Base-by-base conservation (phyloP, 2,329 filamentous ascomycete species). In the Epichloe hybrida region DNA sequence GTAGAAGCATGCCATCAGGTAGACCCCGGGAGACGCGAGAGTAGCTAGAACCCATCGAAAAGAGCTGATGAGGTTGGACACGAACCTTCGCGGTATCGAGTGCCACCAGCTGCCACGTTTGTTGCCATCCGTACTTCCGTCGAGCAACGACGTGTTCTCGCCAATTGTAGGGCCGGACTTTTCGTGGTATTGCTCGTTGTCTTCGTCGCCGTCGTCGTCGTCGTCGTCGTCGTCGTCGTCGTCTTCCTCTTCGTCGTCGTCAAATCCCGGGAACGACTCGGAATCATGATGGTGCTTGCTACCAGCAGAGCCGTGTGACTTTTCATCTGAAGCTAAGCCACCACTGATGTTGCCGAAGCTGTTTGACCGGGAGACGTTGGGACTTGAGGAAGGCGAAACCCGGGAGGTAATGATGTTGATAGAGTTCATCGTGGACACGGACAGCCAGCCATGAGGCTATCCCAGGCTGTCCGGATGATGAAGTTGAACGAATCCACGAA, bases 361-460 rank as follows among this genome's bases (percentile, higher is more conserved):
- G 65, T 81, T 82, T 55, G 78, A 77, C 64, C 79, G 75, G 52
- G 79, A 75, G 50, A 77, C 73, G 43, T 66, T 64, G 36, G 78
- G 73, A 59, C 73, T 80, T 53, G 77, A 69, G 50, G 79, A 67
- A 58, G 80, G 77, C 60, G 80, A 81, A 66, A 90, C 86, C 72
- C 86, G 84, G 66, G 87, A 82, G 63, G 88, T 93, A 67, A 96
- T 81, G 68, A 95, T 88, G 73, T 93, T 95, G 74, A 95, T 76
- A 62, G 90, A 95, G 82, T 96, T 96, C 91, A 96, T 96, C 72
- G 77, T 86, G 74, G 69, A 68, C 61, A 64, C 60, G 61, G 66
- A 66, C 62, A 66, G 67, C 66, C 69, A 74, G 76, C 79, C 79
- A 82, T 79, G 69, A 71, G 63, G 49, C 48, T 49, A 49, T 20